Evolutionary conservation across 805 yeast genomes (phyloP).

Genomic region (Monosporozyma siamensis): DNA sequence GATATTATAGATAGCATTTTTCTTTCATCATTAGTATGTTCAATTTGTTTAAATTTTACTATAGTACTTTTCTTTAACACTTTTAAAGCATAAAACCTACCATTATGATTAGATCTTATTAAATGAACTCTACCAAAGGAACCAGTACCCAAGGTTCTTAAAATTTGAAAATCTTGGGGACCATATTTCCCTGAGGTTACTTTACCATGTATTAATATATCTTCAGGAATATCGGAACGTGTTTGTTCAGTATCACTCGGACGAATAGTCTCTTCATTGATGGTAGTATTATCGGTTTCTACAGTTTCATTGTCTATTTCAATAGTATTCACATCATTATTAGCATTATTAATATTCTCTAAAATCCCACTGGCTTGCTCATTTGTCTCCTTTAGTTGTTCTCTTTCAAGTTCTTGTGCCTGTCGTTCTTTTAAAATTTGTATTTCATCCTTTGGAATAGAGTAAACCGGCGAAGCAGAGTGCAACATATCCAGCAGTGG

Average conservation of each 20-base stretch:
- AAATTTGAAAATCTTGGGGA: constrained; percentile 67
- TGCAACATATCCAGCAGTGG: background rate
- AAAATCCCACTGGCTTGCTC: background rate
- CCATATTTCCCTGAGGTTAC: constrained; percentile 60
- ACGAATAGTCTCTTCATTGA: too few species aligned
- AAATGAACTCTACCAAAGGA: constrained; percentile 92
- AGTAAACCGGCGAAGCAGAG: background rate
- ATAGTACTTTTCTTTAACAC: constrained; percentile 81
- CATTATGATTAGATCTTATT: constrained; percentile 80
- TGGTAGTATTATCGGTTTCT: too few species aligned
- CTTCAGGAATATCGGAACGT: background rate
- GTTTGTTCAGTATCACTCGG: too few species aligned
- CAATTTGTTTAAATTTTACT: constrained; percentile 87
- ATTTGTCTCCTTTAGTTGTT: background rate
- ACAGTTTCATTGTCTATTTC: too few species aligned
- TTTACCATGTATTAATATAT: constrained; percentile 9
- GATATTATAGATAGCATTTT: constrained; percentile 77
- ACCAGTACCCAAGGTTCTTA: constrained; percentile 89
- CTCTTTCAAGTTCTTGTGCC: constrained; percentile 3
- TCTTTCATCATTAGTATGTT: constrained; percentile 92
- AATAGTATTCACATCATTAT: too few species aligned
- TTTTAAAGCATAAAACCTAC: constrained; percentile 87
- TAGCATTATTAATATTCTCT: too few species aligned
- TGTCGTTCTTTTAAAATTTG: constrained; percentile 3
- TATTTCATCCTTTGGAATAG: constrained; percentile 4